These are phyloP conservation scores for Fomitopsis palustris DNA, from an alignment of 1,284 basidiomycete genomes.

Conservation along the genomic window DNA sequence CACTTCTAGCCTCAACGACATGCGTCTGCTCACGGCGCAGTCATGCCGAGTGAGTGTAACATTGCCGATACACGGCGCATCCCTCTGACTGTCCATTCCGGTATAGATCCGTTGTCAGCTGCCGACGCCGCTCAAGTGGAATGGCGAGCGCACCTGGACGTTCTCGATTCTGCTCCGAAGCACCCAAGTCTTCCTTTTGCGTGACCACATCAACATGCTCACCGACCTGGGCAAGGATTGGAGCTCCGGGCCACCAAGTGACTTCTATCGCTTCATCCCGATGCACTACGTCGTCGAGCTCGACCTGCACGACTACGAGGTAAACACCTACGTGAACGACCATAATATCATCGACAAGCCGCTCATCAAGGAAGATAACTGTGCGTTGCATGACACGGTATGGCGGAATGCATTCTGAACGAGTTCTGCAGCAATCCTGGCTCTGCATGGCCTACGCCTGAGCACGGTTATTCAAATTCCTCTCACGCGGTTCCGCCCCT, in stretches of 20 bases:
- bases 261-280: constrained; percentile 82
- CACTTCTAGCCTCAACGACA: constrained; percentile 84
- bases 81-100: constrained; percentile 7
- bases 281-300: constrained; percentile 73
- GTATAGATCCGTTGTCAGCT: constrained; percentile 60
- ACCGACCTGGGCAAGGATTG: constrained; percentile 89
- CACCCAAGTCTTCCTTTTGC: constrained; percentile 73
- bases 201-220: constrained; percentile 92
- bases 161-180: constrained; percentile 68
- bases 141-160: constrained; percentile 73
- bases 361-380: constrained; percentile 73
- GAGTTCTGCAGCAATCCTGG: constrained; percentile 60
- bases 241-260: constrained; percentile 74
- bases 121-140: constrained; percentile 65
- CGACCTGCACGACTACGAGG: constrained; percentile 68
- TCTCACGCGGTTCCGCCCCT: constrained; percentile 70
- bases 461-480: constrained; percentile 56
- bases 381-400: constrained; percentile 33
- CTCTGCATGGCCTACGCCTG: constrained; percentile 57
- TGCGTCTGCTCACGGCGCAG: constrained; percentile 71
- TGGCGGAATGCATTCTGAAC: neutral
- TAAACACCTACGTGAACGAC: constrained; percentile 89
- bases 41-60: constrained; percentile 59
- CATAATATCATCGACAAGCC: constrained; percentile 94
- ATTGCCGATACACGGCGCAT: neutral